These are phyloP conservation scores for Yamadazyma phyllophila DNA, from an alignment of 805 yeast genomes.

Conservation along the genomic window DNA sequence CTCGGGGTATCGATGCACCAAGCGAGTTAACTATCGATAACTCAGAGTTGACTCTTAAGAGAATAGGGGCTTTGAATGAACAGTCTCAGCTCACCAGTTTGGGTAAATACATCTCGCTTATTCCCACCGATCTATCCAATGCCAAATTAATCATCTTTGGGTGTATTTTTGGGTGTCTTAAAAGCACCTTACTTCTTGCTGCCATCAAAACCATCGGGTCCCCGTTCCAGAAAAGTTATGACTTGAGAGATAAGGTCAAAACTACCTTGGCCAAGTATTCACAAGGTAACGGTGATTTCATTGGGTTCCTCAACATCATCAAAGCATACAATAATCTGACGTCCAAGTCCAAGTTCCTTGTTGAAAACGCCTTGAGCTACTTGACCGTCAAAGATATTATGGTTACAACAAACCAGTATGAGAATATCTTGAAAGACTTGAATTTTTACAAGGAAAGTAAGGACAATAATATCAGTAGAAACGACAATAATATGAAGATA, in stretches of 20 bases:
- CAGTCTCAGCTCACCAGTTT: conserved; percentile 58
- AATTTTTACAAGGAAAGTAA: conserved; percentile 47
- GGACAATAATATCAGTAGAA: conserved; percentile 44
- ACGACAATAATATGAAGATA: conserved; percentile 48
- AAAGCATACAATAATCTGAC: conserved; percentile 44
- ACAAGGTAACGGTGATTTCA: conserved; percentile 68
- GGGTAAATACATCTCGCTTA: conserved; percentile 73
- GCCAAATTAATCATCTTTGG: conserved; percentile 82
- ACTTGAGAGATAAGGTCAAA: conserved; percentile 64
- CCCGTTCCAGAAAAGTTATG: conserved; percentile 66
- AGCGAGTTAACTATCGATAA: conserved; percentile 46
- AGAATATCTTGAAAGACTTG: conserved; percentile 68
- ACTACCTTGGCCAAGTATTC: conserved; percentile 36
- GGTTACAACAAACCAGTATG: conserved; percentile 67
- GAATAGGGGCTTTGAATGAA: conserved; percentile 67
- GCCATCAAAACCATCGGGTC: conserved; percentile 70
- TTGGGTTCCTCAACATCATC: conserved; percentile 63
- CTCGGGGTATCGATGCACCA: conserved; percentile 83
- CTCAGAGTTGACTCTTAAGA: conserved; percentile 53
- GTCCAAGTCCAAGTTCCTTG: conserved; percentile 43
- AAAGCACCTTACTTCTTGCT: conserved; percentile 75
- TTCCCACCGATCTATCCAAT: conserved; percentile 84
- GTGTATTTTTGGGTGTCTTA: conserved; percentile 79
- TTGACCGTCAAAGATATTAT: conserved; percentile 66
- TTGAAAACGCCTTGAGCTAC: conserved; percentile 59